A percentile compares a stretch with the other conserved stretches of the same genome.
These are phyloP conservation scores for Venturia nashicola DNA, from an alignment of 2,329 filamentous ascomycete genomes.

Conservation along the genomic window DNA sequence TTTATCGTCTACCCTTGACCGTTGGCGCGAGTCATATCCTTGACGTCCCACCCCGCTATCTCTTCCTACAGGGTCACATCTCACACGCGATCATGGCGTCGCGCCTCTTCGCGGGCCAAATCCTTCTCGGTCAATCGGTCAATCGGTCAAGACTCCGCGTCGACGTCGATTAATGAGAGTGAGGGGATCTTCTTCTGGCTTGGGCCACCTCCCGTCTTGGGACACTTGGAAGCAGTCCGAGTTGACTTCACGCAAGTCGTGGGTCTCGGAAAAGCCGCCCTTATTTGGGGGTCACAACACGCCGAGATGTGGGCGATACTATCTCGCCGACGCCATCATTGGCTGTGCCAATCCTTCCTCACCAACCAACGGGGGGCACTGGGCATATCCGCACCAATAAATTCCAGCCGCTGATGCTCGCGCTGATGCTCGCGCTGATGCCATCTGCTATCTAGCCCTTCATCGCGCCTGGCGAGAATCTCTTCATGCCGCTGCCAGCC, in stretches of 20 bases:
- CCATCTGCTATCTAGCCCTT: background rate
- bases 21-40: too few relatives aligned
- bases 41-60: too few relatives aligned
- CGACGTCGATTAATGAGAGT: background rate
- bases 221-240: background rate
- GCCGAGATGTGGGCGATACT: background rate
- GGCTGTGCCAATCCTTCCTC: background rate
- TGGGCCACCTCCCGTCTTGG: background rate
- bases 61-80: too few relatives aligned
- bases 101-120: background rate
- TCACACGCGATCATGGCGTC: too few relatives aligned
- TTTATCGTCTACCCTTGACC: too few relatives aligned
- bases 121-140: background rate
- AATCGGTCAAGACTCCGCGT: background rate
- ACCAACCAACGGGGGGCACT: background rate
- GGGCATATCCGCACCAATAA: background rate
- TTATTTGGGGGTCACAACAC: too few relatives aligned
- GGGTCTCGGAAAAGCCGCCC: too few relatives aligned
- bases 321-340: background rate
- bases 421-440: background rate
- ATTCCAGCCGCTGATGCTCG: background rate
- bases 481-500: background rate
- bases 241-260: background rate
- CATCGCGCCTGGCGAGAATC: background rate
- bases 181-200: background rate